phyloP scores from a whole-genome alignment of 768 basidiomycete genomes.

The Lactifluus subvellereus region DNA sequence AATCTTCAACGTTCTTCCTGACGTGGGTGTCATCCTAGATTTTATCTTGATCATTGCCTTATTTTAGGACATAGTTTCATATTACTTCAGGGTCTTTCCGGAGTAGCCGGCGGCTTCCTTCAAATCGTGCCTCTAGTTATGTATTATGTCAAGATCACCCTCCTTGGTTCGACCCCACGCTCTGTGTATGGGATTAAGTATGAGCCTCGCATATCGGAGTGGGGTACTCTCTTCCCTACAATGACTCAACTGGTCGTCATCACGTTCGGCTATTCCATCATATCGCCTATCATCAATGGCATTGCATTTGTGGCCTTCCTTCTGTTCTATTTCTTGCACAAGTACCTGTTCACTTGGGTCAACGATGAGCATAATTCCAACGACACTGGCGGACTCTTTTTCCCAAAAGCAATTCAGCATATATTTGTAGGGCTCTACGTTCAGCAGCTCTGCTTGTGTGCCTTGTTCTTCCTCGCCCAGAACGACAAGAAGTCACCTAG shows the following conservation, averaged over 20 bases:
- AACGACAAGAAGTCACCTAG: slow-evolving; percentile 47
- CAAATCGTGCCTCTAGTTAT: slow-evolving; percentile 67
- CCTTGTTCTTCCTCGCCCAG: slow-evolving; percentile 84
- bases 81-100: slow-evolving; percentile 74
- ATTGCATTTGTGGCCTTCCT: slow-evolving; percentile 79
- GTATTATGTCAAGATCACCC: slow-evolving; percentile 86
- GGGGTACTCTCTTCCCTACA: slow-evolving; percentile 75
- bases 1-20: slow-evolving; percentile 86
- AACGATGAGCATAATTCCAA: slow-evolving; percentile 59
- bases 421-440: slow-evolving; percentile 92
- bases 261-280: slow-evolving; percentile 76
- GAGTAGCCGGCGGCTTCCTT: slow-evolving; percentile 73
- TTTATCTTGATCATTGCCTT: background rate
- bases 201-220: slow-evolving; percentile 51
- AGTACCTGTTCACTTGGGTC: slow-evolving; percentile 43
- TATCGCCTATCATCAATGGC: slow-evolving; percentile 91
- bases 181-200: slow-evolving; percentile 83
- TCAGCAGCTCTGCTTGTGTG: slow-evolving; percentile 77
- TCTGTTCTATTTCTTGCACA: slow-evolving; percentile 77
- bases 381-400: slow-evolving; percentile 93
- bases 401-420: slow-evolving; percentile 91
- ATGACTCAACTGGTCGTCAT: slow-evolving; percentile 81
- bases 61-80: slow-evolving; percentile 49
- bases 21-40: slow-evolving; percentile 43
- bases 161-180: slow-evolving; percentile 86